Evolutionary conservation across 345 rosid species (phyloP).

Genomic region (Sisymbrium altissimum): DNA sequence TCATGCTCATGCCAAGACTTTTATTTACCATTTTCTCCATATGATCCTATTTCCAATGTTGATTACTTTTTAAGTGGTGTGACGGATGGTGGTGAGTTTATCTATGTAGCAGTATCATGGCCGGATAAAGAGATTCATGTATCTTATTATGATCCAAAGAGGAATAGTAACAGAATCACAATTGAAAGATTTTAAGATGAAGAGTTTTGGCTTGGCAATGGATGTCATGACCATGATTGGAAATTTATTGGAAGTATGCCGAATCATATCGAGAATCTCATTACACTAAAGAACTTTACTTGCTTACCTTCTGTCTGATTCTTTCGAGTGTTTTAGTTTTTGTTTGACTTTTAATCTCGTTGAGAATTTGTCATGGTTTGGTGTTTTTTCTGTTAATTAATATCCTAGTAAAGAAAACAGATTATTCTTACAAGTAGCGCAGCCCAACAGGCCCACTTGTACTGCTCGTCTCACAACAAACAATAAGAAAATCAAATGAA

Average conservation of each 20-base stretch:
- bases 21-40: neutral
- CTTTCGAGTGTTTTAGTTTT: neutral
- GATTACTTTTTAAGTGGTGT: neutral
- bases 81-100: neutral
- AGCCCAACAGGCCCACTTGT: neutral
- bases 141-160: neutral
- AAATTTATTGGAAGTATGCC: neutral
- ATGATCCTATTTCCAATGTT: neutral
- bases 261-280: slow-evolving; percentile 11
- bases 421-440: neutral
- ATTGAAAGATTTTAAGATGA: neutral
- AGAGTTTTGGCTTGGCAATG: neutral
- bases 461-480: no score
- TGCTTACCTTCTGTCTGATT: neutral
- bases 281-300: neutral
- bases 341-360: neutral
- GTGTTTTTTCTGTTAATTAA: no score
- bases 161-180: neutral
- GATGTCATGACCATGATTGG: neutral
- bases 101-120: slow-evolving; percentile 1
- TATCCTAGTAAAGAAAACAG: no score
- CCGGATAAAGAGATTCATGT: neutral
- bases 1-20: slow-evolving; percentile 1
- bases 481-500: neutral
- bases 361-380: neutral